A percentile compares a stretch with the other conserved stretches of the same genome.
Conservation (phyloP, 805 yeast genomes). For the Kodamaea sagamina region DNA sequence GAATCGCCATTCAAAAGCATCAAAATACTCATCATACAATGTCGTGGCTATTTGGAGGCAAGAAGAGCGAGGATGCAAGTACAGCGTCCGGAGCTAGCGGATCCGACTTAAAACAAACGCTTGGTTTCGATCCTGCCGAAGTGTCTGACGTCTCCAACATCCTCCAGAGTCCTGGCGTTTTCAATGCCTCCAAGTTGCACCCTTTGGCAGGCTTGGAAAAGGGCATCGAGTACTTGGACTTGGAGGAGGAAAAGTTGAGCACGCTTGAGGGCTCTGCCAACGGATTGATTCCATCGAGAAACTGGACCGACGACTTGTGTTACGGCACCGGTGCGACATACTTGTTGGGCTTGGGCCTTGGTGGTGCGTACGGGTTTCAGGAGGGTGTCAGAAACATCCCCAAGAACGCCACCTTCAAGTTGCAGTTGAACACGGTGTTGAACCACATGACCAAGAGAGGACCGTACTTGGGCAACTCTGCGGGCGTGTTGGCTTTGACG, state of each 20-base stretch:
- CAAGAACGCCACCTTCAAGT: slow-evolving; percentile 70
- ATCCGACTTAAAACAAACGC: slow-evolving; percentile 29
- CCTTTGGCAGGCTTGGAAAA: slow-evolving; percentile 91
- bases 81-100: slow-evolving; percentile 7
- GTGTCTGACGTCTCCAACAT: slow-evolving; percentile 64
- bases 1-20: slow-evolving; percentile 7
- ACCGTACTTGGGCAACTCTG: slow-evolving; percentile 91
- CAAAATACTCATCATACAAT: slow-evolving; percentile 20
- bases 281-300: slow-evolving; percentile 92
- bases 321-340: slow-evolving; percentile 97
- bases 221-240: slow-evolving; percentile 85
- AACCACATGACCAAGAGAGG: slow-evolving; percentile 95
- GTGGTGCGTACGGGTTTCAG: slow-evolving; percentile 85
- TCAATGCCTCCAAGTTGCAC: slow-evolving; percentile 75
- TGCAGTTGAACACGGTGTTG: slow-evolving; percentile 84
- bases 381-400: slow-evolving; percentile 85
- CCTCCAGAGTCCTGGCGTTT: slow-evolving; percentile 58
- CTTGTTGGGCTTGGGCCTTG: slow-evolving; percentile 79
- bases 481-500: slow-evolving; percentile 88
- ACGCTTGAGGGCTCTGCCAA: slow-evolving; percentile 84
- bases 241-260: slow-evolving; percentile 76
- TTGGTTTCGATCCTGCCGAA: slow-evolving; percentile 67
- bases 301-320: slow-evolving; percentile 96
- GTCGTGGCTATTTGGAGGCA: slow-evolving; percentile 56
- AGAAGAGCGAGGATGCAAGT: slow-evolving; percentile 17